phyloP scores from a whole-genome alignment of 139 green algal species.

The Chlamydomonas sp. region DNA sequence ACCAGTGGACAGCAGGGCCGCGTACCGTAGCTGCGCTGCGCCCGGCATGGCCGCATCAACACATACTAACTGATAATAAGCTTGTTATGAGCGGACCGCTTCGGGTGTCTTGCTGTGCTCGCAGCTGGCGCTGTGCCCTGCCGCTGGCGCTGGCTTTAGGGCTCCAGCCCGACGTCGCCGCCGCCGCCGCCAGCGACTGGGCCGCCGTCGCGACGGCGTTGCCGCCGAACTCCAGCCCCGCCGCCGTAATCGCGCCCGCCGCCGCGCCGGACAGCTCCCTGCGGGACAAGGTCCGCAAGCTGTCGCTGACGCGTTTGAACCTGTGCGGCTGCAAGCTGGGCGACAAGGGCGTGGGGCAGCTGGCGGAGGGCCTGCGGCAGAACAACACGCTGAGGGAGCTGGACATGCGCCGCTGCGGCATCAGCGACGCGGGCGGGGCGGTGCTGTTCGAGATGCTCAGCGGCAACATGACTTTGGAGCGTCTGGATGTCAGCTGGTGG shows the following conservation, averaged over 20 bases:
- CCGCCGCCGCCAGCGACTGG: background rate
- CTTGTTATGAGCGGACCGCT: too few species aligned
- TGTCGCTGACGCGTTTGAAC: conserved; percentile 36
- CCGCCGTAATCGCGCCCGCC: background rate
- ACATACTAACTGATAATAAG: too few species aligned
- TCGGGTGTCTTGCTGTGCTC: too few species aligned
- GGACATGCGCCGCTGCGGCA: conserved; percentile 42
- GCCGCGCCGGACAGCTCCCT: background rate
- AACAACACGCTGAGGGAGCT: conserved; percentile 48
- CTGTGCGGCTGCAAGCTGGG: conserved; percentile 46
- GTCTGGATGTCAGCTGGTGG: conserved; percentile 44
- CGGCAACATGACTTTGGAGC: background rate
- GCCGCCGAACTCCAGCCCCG: background rate
- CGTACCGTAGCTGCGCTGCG: too few species aligned
- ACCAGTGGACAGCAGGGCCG: too few species aligned
- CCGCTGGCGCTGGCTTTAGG: conserved; percentile 21
- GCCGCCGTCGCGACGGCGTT: background rate
- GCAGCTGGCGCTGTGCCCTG: conserved; percentile 15
- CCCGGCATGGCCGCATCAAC: too few species aligned
- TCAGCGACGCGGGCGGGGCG: conserved; percentile 41
- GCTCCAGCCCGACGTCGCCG: background rate
- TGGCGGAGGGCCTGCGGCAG: conserved; percentile 35
- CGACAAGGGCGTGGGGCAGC: conserved; percentile 47
- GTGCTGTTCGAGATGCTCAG: conserved; percentile 40
- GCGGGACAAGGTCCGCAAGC: conserved; percentile 9